These are phyloP conservation scores for Phlyctochytrium planicorne DNA, from an alignment of 192 early-diverging fungal genomes.

Conservation along the genomic window DNA sequence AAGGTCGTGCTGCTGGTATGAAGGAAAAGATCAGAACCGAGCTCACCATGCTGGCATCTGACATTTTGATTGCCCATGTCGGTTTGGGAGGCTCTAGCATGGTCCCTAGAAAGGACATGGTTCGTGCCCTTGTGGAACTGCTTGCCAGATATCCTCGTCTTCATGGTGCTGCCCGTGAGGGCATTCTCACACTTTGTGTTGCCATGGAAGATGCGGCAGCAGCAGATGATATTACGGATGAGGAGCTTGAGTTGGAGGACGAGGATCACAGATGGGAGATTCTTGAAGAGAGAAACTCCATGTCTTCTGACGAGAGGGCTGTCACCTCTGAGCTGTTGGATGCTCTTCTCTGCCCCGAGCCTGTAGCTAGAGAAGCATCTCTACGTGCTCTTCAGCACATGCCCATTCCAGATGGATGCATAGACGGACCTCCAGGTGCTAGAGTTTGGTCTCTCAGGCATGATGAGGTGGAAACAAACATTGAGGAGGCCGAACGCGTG, in stretches of 20 bases:
- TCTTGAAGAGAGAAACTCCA: not conserved
- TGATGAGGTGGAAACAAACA: slow-evolving; percentile 58
- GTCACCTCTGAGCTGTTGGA: slow-evolving; percentile 61
- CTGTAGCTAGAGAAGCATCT: slow-evolving; percentile 64
- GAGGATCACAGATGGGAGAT: slow-evolving; percentile 20
- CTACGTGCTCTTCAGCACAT: slow-evolving; percentile 62
- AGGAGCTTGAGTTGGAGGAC: slow-evolving; percentile 29
- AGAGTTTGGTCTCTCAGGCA: slow-evolving; percentile 70
- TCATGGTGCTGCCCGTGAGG: slow-evolving; percentile 37
- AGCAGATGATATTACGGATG: slow-evolving; percentile 34
- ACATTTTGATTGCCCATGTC: slow-evolving; percentile 44
- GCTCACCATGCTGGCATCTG: slow-evolving; percentile 37
- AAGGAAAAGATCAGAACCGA: slow-evolving; percentile 45
- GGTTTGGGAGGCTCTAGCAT: slow-evolving; percentile 28
- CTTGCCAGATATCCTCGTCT: slow-evolving; percentile 42
- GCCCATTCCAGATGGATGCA: slow-evolving; percentile 24
- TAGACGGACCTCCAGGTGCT: slow-evolving; percentile 59
- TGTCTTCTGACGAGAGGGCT: slow-evolving; percentile 25
- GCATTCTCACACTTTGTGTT: slow-evolving; percentile 36
- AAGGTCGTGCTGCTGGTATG: slow-evolving; percentile 30
- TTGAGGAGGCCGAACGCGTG: slow-evolving; percentile 55
- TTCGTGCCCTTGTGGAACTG: slow-evolving; percentile 38
- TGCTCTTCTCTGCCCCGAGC: slow-evolving; percentile 65
- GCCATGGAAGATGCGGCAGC: slow-evolving; percentile 30
- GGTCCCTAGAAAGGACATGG: slow-evolving; percentile 35